A percentile compares a stretch with the other conserved stretches of the same genome.
phyloP scores from a whole-genome alignment of 306 rosid species.

The barrel medic (Medicago truncatula) region DNA sequence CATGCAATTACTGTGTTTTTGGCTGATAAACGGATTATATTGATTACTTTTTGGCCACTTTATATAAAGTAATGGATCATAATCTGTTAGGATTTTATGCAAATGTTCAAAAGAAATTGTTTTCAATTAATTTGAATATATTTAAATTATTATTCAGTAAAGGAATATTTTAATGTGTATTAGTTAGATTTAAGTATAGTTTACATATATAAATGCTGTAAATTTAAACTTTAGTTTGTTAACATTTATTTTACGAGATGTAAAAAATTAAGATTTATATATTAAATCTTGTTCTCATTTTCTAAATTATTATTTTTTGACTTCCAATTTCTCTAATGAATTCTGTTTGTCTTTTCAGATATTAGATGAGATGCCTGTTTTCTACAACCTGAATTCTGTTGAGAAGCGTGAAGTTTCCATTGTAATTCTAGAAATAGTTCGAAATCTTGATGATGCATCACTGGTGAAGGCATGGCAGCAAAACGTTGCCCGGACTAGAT shows the following conservation, averaged over 20 bases:
- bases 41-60: constrained; percentile 9
- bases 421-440: constrained; percentile 89
- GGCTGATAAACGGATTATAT: background rate
- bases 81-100: background rate
- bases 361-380: constrained; percentile 98
- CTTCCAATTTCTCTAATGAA: constrained; percentile 34
- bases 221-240: constrained; percentile 5
- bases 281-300: constrained; percentile 3
- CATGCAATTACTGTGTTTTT: constrained; percentile 1
- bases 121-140: constrained; percentile 19
- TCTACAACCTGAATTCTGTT: constrained; percentile 84
- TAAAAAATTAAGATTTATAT: background rate
- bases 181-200: constrained; percentile 5
- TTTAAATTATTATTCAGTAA: constrained; percentile 5
- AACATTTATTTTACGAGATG: constrained; percentile 1
- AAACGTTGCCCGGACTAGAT: constrained; percentile 94
- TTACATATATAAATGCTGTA: constrained; percentile 5
- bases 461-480: constrained; percentile 97
- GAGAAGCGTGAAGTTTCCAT: constrained; percentile 95
- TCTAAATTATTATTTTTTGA: constrained; percentile 18
- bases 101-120: background rate
- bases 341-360: constrained; percentile 63
- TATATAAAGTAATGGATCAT: background rate
- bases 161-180: background rate
- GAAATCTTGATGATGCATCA: constrained; percentile 91